Percentiles rank a stretch among this genome's conserved stretches.
Evolutionary conservation across 495 filamentous ascomycete genomes (phyloP).

Genomic region (Aspergillus steynii): DNA sequence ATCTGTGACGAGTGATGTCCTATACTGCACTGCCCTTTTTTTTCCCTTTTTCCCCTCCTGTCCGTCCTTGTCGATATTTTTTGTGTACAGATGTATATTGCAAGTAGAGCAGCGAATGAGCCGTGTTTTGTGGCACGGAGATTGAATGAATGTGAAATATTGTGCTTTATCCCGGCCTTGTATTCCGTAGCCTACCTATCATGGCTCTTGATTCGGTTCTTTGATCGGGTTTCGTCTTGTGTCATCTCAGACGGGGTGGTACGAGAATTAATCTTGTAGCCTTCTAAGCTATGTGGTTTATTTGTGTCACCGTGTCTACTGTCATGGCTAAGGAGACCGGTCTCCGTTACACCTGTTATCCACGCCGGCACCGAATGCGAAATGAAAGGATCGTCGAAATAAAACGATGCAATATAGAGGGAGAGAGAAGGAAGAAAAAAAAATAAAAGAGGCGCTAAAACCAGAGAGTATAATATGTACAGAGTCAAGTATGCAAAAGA

Average conservation of each 20-base stretch:
- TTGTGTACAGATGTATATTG: conserved; percentile 44
- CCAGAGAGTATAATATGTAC: neutral
- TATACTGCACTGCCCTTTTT: conserved; percentile 22
- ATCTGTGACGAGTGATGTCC: conserved; percentile 32
- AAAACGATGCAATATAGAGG: neutral
- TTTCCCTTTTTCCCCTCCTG: conserved; percentile 15
- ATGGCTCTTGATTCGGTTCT: too few species aligned
- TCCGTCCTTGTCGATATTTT: conserved; percentile 16
- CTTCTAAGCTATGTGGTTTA: neutral
- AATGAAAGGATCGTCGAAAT: neutral
- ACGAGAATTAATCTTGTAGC: neutral
- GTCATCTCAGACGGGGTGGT: neutral
- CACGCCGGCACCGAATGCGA: neutral
- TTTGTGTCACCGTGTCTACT: neutral
- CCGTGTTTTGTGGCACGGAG: conserved; percentile 17
- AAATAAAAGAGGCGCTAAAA: neutral
- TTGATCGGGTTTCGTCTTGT: neutral
- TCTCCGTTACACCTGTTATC: neutral
- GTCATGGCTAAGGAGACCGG: neutral
- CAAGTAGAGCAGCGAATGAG: conserved; percentile 25
- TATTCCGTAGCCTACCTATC: too few species aligned
- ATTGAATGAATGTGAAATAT: conserved; percentile 17
- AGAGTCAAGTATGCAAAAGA: neutral
- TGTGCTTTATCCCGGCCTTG: neutral
- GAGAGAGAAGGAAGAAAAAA: neutral